These are phyloP conservation scores for Daldinia decipiens DNA, from an alignment of 495 filamentous ascomycete species.

Conservation along the genomic window DNA sequence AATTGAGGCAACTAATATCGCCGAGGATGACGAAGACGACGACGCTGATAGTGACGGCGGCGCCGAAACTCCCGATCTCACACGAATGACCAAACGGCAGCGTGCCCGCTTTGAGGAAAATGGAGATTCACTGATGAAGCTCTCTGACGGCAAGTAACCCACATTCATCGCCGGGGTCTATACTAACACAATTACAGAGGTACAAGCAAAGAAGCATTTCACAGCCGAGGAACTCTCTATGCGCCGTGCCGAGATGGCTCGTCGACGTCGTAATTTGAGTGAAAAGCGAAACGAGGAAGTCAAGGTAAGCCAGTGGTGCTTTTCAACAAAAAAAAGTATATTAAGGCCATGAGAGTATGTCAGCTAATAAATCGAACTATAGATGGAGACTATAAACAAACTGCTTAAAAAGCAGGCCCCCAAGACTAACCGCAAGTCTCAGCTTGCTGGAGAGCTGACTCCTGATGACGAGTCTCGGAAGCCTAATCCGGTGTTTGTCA, in stretches of 20 bases:
- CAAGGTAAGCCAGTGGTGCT: constrained; percentile 69
- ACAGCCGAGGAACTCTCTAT: constrained; percentile 96
- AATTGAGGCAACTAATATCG: constrained; percentile 62
- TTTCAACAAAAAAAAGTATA: not conserved
- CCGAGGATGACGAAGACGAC: constrained; percentile 70
- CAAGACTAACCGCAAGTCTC: constrained; percentile 71
- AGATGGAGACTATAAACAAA: constrained; percentile 99
- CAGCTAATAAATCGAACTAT: constrained; percentile 19
- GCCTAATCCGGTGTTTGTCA: constrained; percentile 74
- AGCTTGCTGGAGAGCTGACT: constrained; percentile 64
- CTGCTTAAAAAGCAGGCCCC: constrained; percentile 95
- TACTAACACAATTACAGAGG: constrained; percentile 65
- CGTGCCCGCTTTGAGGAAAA: constrained; percentile 75
- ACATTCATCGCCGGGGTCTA: not conserved
- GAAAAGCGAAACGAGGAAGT: constrained; percentile 99
- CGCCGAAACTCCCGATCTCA: constrained; percentile 78
- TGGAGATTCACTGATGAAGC: constrained; percentile 68
- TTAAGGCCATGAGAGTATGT: not conserved
- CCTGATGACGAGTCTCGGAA: constrained; percentile 60
- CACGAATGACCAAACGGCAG: constrained; percentile 90
- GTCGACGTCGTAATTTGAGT: constrained; percentile 92
- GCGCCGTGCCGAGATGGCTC: constrained; percentile 95
- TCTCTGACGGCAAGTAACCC: constrained; percentile 72
- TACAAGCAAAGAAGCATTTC: constrained; percentile 90
- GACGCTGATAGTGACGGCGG: constrained; percentile 75